Base-by-base conservation (phyloP, 495 filamentous ascomycete species). In the Penicillium coprophilum region DNA sequence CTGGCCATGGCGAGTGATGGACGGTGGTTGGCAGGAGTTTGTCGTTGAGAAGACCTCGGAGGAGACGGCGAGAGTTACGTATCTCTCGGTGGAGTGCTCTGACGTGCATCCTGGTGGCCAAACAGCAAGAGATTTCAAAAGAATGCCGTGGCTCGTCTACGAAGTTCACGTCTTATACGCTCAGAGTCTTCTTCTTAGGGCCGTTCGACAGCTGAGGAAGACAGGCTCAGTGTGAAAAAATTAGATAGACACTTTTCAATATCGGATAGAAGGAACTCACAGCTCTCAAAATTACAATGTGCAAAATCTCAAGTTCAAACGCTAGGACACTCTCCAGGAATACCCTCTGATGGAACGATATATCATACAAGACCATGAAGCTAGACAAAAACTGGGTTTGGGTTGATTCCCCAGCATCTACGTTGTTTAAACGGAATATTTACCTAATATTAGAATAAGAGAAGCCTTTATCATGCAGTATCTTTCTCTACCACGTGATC, bases 101-200 rank as follows among this genome's bases (percentile, higher is more conserved):
- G 20, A 57, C 44, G 13, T 61, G 7, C 38, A 57, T 53, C 59
- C 59, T 49, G 17, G 38, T 15, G 38, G 17, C 17, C 38, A 40
- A 40, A 13, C 15, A n/a, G 13, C 38, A 40, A 15, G 17, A 6
- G 15, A 40, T 17, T 61, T 50, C 8, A 61, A 57, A 32, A 52
- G 23, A 13, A 5, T 57, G 38, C 59, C 55, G 20, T 57, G 55
- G 54, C 5, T 57, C 2, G 4, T 54, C 10, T 61, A 61, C 45
- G 54, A 61, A 24, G 34, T 46, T 21, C 59, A 61, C 53, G 59
- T 61, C 31, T 20, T 61, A 36, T 61, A 61, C 44, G 59, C 59
- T 10, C 54, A 61, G 45, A 48, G 38, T 15, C 50, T 61, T n/a
- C 53, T 47, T 39, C 28, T 28, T 31, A 44, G 48, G 36, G 46